Percentiles rank a stretch among this genome's conserved stretches.
Evolutionary conservation across 202 grass and related monocot genomes (phyloP).

Genomic region (Schoenoplectus tabernaemontani): DNA sequence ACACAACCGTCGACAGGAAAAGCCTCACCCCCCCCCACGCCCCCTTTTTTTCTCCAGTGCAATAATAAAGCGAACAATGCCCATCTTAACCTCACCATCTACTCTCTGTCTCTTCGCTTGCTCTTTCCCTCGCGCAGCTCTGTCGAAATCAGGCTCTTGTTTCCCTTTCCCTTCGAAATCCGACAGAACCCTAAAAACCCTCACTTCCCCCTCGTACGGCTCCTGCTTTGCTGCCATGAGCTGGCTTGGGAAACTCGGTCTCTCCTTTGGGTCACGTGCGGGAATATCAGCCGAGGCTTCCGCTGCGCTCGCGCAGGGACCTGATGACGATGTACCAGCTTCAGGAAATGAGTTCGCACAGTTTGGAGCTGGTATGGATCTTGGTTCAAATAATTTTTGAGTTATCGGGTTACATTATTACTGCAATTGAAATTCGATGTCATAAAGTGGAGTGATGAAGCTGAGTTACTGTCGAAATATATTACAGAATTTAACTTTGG

Average conservation of each 20-base stretch:
- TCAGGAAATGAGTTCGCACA: constrained; percentile 76
- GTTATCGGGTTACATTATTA: neutral
- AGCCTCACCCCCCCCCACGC: constrained; percentile 1
- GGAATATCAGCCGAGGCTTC: constrained; percentile 47
- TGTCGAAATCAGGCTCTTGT: neutral
- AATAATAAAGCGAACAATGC: constrained; percentile 26
- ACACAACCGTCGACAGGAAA: neutral
- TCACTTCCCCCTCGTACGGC: neutral
- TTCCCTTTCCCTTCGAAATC: constrained; percentile 32
- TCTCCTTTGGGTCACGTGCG: constrained; percentile 46
- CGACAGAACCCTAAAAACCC: neutral
- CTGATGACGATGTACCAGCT: constrained; percentile 68
- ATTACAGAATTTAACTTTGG: neutral
- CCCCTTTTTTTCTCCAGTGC: neutral
- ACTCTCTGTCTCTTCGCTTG: constrained; percentile 22
- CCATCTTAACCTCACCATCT: constrained; percentile 35
- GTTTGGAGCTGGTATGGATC: constrained; percentile 50
- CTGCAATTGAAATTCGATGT: neutral
- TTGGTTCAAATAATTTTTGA: neutral
- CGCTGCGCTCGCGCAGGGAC: constrained; percentile 67
- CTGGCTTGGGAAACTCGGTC: constrained; percentile 90
- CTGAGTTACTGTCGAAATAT: no score
- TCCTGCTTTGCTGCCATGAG: constrained; percentile 49
- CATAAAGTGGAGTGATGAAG: neutral
- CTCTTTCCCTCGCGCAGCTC: constrained; percentile 20